These are phyloP conservation scores for Chalciporus piperatoides DNA, from an alignment of 1,284 basidiomycete genomes.

Conservation along the genomic window DNA sequence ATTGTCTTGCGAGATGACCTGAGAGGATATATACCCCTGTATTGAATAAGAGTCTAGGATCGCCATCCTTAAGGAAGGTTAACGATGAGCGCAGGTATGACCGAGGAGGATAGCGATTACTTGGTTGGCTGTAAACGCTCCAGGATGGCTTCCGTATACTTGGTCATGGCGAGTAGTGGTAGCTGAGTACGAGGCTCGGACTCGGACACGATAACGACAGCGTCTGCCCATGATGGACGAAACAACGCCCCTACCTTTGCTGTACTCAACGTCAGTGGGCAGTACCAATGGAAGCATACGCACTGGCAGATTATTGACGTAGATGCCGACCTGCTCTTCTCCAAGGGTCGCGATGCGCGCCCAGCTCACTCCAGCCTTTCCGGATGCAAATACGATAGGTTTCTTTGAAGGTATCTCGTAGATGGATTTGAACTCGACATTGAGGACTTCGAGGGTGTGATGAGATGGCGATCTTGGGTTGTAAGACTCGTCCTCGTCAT, in stretches of 20 bases:
- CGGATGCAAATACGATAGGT: conserved; percentile 44
- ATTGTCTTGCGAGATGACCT: conserved; percentile 33
- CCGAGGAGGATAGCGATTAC: conserved; percentile 30
- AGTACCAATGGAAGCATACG: conserved; percentile 7
- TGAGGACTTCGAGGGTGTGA: conserved; percentile 23
- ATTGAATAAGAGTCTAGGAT: conserved; percentile 54
- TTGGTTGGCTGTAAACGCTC: conserved; percentile 44
- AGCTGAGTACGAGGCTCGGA: conserved; percentile 38
- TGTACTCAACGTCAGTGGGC: conserved; percentile 5
- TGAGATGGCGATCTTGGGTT: conserved; percentile 37
- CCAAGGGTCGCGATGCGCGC: conserved; percentile 47
- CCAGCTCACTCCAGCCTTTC: conserved; percentile 48
- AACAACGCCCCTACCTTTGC: conserved; percentile 53
- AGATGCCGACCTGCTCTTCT: conserved; percentile 46
- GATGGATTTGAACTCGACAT: conserved; percentile 40
- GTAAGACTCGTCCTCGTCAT: conserved; percentile 58
- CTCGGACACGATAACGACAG: conserved; percentile 53
- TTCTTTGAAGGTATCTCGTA: conserved; percentile 24
- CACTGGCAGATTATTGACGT: conserved; percentile 47
- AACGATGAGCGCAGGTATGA: neutral
- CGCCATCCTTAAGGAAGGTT: conserved; percentile 36
- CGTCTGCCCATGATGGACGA: conserved; percentile 44
- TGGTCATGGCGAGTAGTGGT: conserved; percentile 50
- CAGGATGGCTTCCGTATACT: conserved; percentile 45
- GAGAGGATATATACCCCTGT: conserved; percentile 46